Conservation (phyloP, 441 rosid species). For the Adansonia gregorii region DNA sequence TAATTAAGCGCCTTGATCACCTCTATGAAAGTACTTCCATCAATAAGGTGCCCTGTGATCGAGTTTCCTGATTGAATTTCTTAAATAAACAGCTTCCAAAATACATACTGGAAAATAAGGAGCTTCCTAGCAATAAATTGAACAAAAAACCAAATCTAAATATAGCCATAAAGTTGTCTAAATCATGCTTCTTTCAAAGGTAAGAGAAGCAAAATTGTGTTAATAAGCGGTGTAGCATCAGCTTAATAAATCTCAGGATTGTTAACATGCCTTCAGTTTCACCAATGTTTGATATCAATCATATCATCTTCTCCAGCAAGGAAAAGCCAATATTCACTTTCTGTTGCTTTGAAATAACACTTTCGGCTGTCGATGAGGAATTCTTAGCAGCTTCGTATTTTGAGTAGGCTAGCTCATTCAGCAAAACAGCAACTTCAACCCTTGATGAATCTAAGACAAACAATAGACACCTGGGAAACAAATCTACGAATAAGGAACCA, state of each 20-base stretch:
- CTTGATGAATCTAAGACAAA: conserved; percentile 33
- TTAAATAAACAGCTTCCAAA: too few species aligned
- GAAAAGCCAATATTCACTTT: conserved; percentile 44
- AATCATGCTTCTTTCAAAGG: background rate
- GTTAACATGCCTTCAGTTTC: background rate
- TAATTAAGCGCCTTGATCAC: conserved; percentile 63
- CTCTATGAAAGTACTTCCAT: conserved; percentile 49
- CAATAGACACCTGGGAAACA: conserved; percentile 69
- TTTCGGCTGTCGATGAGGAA: conserved; percentile 53
- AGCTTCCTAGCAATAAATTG: too few species aligned
- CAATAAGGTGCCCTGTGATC: conserved; percentile 43
- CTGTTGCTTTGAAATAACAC: conserved; percentile 47
- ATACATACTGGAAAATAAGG: too few species aligned
- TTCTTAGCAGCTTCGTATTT: conserved; percentile 76
- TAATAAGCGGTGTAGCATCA: background rate
- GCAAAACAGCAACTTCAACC: conserved; percentile 84
- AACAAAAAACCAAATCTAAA: too few species aligned
- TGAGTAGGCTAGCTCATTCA: conserved; percentile 79
- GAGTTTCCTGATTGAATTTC: conserved; percentile 13
- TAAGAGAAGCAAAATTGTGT: background rate
- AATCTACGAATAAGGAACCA: conserved; percentile 11
- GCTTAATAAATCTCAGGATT: background rate
- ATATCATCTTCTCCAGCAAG: conserved; percentile 79
- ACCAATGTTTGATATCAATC: conserved; percentile 48
- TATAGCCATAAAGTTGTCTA: too few species aligned